Conservation (phyloP, 352 stramenopile genomes). For the Thalassiosira mediterranea region DNA sequence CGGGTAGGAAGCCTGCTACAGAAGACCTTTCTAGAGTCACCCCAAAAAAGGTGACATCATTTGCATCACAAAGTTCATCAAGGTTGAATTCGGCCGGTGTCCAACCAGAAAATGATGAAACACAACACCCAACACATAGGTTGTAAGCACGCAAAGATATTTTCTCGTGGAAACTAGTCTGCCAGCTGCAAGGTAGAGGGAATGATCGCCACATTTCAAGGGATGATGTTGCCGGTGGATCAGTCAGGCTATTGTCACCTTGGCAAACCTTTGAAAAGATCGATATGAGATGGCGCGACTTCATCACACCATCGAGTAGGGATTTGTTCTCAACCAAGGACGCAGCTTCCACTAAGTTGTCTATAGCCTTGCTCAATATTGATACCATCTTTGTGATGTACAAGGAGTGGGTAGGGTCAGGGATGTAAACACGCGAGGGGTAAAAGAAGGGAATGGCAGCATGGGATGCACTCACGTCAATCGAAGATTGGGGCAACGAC, state of each 20-base stretch:
- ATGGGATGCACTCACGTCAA: slow-evolving; percentile 20
- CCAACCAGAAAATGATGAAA: slow-evolving; percentile 81
- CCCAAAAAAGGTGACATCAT: slow-evolving; percentile 70
- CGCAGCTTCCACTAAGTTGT: slow-evolving; percentile 28
- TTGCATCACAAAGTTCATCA: slow-evolving; percentile 51
- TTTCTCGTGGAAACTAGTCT: slow-evolving; percentile 49
- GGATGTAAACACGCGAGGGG: slow-evolving; percentile 4
- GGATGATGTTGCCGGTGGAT: too few species aligned
- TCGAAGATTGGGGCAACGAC: slow-evolving; percentile 31
- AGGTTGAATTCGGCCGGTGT: slow-evolving; percentile 71
- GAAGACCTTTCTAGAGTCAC: slow-evolving; percentile 55
- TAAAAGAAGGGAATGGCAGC: background rate
- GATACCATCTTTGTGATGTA: slow-evolving; percentile 24
- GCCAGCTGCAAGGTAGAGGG: slow-evolving; percentile 67
- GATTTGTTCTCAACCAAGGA: slow-evolving; percentile 18
- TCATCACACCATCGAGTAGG: slow-evolving; percentile 18
- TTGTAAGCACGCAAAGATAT: slow-evolving; percentile 74
- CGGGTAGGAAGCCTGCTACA: slow-evolving; percentile 40
- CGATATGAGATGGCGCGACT: slow-evolving; percentile 38
- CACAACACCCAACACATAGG: slow-evolving; percentile 73
- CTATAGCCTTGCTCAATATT: slow-evolving; percentile 32
- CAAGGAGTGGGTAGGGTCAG: background rate
- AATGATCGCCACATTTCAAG: slow-evolving; percentile 41
- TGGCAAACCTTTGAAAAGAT: too few species aligned
- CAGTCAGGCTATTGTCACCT: too few species aligned